Evolutionary conservation across 2,329 filamentous ascomycete species (phyloP).

Genomic region (Colletotrichum magnum): DNA sequence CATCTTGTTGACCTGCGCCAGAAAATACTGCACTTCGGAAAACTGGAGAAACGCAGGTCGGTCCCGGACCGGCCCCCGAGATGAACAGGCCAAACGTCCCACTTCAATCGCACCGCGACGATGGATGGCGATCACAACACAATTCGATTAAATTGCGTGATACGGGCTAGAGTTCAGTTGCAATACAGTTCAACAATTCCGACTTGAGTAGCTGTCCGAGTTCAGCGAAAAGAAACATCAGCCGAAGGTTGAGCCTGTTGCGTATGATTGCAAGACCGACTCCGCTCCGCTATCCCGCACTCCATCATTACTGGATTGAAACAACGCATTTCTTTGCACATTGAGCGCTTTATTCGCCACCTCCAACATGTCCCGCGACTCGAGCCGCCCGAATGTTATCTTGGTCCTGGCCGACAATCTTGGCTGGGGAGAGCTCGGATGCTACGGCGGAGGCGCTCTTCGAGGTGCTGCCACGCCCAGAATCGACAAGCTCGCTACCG

Average conservation of each 20-base stretch:
- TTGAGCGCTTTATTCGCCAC: not conserved
- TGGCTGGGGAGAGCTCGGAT: conserved; percentile 54
- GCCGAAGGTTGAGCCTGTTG: not conserved
- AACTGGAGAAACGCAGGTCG: too few species aligned
- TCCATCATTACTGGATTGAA: not conserved
- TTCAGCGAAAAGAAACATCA: conserved; percentile 3
- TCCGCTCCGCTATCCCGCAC: not conserved
- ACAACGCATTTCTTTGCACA: not conserved
- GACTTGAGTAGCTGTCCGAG: not conserved
- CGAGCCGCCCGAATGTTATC: conserved; percentile 48
- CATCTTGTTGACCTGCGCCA: too few species aligned
- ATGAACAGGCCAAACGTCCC: too few species aligned
- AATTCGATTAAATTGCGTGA: not conserved
- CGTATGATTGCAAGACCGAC: not conserved
- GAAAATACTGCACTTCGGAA: too few species aligned
- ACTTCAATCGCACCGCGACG: too few species aligned
- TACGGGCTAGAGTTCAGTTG: not conserved
- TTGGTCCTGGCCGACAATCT: conserved; percentile 55
- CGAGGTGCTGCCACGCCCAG: conserved; percentile 51
- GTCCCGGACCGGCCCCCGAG: too few species aligned
- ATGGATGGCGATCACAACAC: not conserved
- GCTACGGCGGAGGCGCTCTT: conserved; percentile 51
- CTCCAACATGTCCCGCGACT: conserved; percentile 42
- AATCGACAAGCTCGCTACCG: conserved; percentile 50
- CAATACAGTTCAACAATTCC: conserved; percentile 17